These are phyloP conservation scores for Exophiala sp. DNA, from an alignment of 2,329 filamentous ascomycete genomes.

Conservation along the genomic window DNA sequence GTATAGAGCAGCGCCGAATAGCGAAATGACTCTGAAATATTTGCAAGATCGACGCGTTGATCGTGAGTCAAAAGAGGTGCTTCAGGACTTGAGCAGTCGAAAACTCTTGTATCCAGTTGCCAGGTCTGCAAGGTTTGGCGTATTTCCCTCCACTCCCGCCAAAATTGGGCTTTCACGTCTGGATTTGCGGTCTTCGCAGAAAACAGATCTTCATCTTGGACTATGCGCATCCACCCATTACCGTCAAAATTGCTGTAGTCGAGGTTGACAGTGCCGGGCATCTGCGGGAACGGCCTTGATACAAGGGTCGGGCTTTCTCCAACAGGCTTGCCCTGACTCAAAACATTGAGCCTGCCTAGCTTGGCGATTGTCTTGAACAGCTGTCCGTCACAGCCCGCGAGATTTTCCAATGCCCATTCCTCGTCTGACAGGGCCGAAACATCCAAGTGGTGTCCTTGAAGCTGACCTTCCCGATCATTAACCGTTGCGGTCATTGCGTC, in stretches of 20 bases:
- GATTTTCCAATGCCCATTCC: slow-evolving; percentile 73
- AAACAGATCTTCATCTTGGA: slow-evolving; percentile 50
- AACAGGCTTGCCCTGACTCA: slow-evolving; percentile 63
- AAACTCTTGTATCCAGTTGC: slow-evolving; percentile 62
- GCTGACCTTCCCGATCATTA: slow-evolving; percentile 84
- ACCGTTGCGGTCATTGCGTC: slow-evolving; percentile 89
- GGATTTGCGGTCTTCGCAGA: slow-evolving; percentile 34
- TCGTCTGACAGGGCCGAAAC: slow-evolving; percentile 63
- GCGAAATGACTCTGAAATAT: slow-evolving; percentile 86
- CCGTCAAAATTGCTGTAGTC: slow-evolving; percentile 58
- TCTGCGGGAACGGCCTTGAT: slow-evolving; percentile 35
- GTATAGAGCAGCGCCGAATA: slow-evolving; percentile 86
- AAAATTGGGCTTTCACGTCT: slow-evolving; percentile 64
- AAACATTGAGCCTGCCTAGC: slow-evolving; percentile 77
- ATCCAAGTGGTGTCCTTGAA: slow-evolving; percentile 61
- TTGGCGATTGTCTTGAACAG: slow-evolving; percentile 83
- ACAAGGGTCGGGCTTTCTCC: slow-evolving; percentile 24
- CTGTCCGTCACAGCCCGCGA: slow-evolving; percentile 80
- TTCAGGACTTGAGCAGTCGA: slow-evolving; percentile 31
- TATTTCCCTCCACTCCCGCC: slow-evolving; percentile 71
- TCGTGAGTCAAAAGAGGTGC: slow-evolving; percentile 46
- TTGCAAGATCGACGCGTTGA: slow-evolving; percentile 70
- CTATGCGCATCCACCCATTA: slow-evolving; percentile 33
- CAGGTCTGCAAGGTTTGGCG: slow-evolving; percentile 73
- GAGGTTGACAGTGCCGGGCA: slow-evolving; percentile 17